Base-by-base conservation (phyloP, 176 grass and related monocot species). In the Musa schizocarpa region DNA sequence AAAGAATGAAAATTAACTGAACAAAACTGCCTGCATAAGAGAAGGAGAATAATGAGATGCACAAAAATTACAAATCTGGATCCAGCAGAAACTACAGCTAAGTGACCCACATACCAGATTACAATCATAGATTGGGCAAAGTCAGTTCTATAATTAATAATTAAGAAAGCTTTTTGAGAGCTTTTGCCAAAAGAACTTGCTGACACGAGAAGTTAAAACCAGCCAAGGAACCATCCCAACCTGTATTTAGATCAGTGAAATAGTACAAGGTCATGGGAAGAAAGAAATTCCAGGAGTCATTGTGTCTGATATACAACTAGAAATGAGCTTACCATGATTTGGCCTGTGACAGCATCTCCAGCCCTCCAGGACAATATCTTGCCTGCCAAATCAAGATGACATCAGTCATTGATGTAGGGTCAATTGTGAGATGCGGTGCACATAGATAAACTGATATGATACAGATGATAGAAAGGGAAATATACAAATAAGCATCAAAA, bases 141-240 rank as follows among this genome's bases (percentile, higher is more conserved):
- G 23, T 11, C 63, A 65, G 63, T 65, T 11, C 10, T 13, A 61
- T 8, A n/a, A 61, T 9, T 27, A 65, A 26, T 65, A 9, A 24
- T 11, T 29, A 12, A 83, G 72, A 34, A 77, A 69, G 17, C 34
- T 24, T 79, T 80, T 78, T 58, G 63, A 58, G 9, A 76, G 23
- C 72, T 86, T 93, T 69, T 93, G 66, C 75, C 86, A 89, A 12
- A 91, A 77, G 13, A 89, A 79, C 66, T 93, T 97, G 85, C 88
- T 83, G 26, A 93, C 86, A 9, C 69, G 88, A 63, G 80, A 83
- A 24, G 86, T 87, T 23, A 97, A 80, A 93, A 91, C 81, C 74
- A 97, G 86, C 94, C 94, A 97, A 9, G 94, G 94, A 24, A 91
- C 13, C 52, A 97, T 93, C 77, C 94, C 94, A 75, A 97, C 90